These are phyloP conservation scores for Scutellaria baicalensis DNA, from an alignment of 257 asterid species.

Conservation along the genomic window DNA sequence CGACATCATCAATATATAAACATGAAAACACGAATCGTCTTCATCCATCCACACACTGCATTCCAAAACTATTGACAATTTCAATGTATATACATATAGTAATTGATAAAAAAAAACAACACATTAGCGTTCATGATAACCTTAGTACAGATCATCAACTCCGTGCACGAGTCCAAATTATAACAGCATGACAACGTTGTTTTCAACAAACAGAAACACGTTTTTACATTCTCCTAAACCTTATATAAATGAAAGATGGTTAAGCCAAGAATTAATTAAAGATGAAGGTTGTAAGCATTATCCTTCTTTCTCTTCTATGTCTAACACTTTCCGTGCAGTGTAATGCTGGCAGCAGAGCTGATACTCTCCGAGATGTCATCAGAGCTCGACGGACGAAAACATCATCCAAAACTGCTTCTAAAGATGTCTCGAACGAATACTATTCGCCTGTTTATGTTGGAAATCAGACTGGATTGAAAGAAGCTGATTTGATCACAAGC, in stretches of 20 bases:
- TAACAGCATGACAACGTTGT: neutral
- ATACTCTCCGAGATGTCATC: slow-evolving; percentile 8
- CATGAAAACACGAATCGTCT: too few relatives aligned
- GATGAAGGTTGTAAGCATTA: slow-evolving; percentile 23
- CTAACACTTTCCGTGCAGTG: slow-evolving; percentile 15
- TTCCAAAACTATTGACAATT: too few relatives aligned
- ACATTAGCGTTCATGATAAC: too few relatives aligned
- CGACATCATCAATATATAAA: too few relatives aligned
- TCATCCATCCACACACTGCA: too few relatives aligned
- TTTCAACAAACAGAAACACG: neutral
- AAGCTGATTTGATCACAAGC: slow-evolving; percentile 10
- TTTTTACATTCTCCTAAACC: neutral
- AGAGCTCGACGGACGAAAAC: neutral
- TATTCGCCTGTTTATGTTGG: slow-evolving; percentile 14
- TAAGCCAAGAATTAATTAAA: neutral
- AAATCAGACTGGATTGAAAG: slow-evolving; percentile 30
- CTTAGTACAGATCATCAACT: too few relatives aligned
- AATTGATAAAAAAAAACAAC: too few relatives aligned
- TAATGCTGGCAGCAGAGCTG: slow-evolving; percentile 14
- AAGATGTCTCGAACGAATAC: neutral
- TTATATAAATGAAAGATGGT: slow-evolving; percentile 2
- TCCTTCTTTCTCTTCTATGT: slow-evolving; percentile 8
- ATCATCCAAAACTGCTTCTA: neutral
- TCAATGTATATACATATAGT: too few relatives aligned
- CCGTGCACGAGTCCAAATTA: too few relatives aligned